phyloP scores from a whole-genome alignment of 164 flowering plant genomes.

The Dillenia suffruticosa region DNA sequence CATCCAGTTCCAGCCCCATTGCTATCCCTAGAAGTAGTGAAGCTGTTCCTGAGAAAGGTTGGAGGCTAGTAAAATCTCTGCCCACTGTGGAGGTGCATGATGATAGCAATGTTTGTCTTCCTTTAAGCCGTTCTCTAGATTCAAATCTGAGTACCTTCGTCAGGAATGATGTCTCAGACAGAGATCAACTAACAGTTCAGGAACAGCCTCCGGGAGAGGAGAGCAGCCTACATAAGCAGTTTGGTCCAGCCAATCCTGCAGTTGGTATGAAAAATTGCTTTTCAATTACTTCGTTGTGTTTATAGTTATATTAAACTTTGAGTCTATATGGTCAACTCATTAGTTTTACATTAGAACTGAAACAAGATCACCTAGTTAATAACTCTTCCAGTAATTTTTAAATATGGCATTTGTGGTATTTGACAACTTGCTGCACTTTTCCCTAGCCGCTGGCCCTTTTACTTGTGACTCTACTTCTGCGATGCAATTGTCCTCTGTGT shows the following conservation, averaged over 20 bases:
- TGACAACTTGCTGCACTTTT: too few relatives aligned
- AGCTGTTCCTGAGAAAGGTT: conserved; percentile 20
- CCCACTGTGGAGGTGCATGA: conserved; percentile 41
- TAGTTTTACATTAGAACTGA: too few relatives aligned
- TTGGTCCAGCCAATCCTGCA: conserved; percentile 18
- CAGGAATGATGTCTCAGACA: conserved; percentile 22
- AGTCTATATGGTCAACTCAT: too few relatives aligned
- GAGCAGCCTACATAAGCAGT: conserved; percentile 14
- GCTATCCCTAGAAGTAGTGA: conserved; percentile 24
- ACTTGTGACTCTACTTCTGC: too few relatives aligned
- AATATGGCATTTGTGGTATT: too few relatives aligned
- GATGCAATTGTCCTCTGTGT: too few relatives aligned
- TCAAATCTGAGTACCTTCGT: conserved; percentile 23
- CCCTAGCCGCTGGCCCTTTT: too few relatives aligned
- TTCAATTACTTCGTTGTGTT: not conserved
- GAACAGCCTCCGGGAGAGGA: conserved; percentile 17
- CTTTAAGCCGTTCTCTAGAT: conserved; percentile 52
- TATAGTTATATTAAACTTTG: too few relatives aligned
- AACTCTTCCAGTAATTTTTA: too few relatives aligned
- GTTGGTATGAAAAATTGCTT: conserved; percentile 45
- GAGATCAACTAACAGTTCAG: conserved; percentile 15
- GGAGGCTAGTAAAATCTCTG: conserved; percentile 37
- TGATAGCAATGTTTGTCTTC: conserved; percentile 20
- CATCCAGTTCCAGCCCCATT: conserved; percentile 37
- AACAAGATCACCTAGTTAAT: too few relatives aligned